Conservation (phyloP, 2,329 filamentous ascomycete species). For the Dactylellina cionopaga region DNA sequence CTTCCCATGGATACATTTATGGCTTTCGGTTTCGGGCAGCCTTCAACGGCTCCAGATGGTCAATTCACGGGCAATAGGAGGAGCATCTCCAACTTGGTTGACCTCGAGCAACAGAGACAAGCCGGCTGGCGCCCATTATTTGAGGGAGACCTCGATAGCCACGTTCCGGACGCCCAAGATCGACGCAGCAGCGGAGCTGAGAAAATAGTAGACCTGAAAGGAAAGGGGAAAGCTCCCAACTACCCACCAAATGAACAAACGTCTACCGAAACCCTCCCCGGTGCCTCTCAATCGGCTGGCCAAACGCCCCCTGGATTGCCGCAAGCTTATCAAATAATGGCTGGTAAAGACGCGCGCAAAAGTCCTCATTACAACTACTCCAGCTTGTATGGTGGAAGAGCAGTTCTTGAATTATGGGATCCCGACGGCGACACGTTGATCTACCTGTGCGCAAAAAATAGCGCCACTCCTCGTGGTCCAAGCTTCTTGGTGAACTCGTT, state of each 20-base stretch:
- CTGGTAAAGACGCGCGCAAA: constrained; percentile 20
- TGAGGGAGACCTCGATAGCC: neutral
- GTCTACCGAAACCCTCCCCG: neutral
- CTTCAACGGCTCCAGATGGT: neutral
- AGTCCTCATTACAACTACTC: constrained; percentile 34
- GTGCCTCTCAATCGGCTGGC: neutral
- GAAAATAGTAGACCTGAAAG: neutral
- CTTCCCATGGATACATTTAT: neutral
- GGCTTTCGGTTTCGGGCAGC: neutral
- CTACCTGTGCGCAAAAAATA: constrained; percentile 38
- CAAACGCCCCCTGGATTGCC: constrained; percentile 11
- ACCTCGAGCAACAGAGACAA: neutral
- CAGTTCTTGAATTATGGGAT: constrained; percentile 35
- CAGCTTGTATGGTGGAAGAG: constrained; percentile 21
- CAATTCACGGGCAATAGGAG: neutral
- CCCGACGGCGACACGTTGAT: constrained; percentile 40
- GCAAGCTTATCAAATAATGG: constrained; percentile 25
- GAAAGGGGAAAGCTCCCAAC: constrained; percentile 10
- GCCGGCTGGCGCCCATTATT: constrained; percentile 33
- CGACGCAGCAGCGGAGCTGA: neutral
- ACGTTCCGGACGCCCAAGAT: constrained; percentile 20
- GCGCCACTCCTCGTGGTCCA: constrained; percentile 11
- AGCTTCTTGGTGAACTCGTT: constrained; percentile 39
- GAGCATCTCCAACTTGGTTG: constrained; percentile 13
- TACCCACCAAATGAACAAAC: neutral